A percentile compares a stretch with the other conserved stretches of the same genome.
phyloP scores from a whole-genome alignment of 768 basidiomycete genomes.

The Macrolepiota fuliginosa region DNA sequence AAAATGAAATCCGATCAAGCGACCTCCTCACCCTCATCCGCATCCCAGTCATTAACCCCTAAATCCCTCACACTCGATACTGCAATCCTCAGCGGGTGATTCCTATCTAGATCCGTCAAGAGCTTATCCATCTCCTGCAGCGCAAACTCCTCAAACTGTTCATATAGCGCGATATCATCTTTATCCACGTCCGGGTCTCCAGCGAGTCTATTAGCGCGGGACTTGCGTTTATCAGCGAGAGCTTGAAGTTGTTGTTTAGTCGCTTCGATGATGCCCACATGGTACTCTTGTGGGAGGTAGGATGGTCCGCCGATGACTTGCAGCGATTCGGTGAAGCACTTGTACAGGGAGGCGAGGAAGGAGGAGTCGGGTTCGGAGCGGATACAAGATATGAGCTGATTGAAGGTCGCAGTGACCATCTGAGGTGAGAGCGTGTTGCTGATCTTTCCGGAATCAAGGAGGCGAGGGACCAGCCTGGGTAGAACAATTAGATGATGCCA shows the following conservation, averaged over 20 bases:
- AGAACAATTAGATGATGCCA: neutral
- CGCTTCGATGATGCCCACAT: constrained; percentile 58
- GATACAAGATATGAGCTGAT: constrained; percentile 62
- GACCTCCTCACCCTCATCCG: constrained; percentile 32
- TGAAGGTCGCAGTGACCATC: constrained; percentile 69
- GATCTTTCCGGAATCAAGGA: constrained; percentile 65
- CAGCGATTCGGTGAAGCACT: constrained; percentile 61
- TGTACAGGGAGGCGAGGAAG: constrained; percentile 76
- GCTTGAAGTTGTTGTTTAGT: constrained; percentile 68
- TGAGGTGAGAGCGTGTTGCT: constrained; percentile 62
- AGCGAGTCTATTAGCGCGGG: constrained; percentile 36
- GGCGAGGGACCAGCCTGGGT: constrained; percentile 65
- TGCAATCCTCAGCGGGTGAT: constrained; percentile 67
- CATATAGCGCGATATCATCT: constrained; percentile 69
- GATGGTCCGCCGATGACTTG: constrained; percentile 55
- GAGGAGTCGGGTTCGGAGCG: constrained; percentile 69
- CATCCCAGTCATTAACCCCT: constrained; percentile 50
- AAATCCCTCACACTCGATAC: constrained; percentile 71
- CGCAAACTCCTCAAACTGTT: constrained; percentile 83
- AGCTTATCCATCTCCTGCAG: constrained; percentile 78
- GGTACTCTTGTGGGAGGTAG: constrained; percentile 51
- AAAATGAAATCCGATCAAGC: neutral
- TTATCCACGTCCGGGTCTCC: constrained; percentile 38
- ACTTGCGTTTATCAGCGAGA: constrained; percentile 66
- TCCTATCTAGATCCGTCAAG: constrained; percentile 49